phyloP scores from a whole-genome alignment of 2,329 filamentous ascomycete species.

The Xylaria sp. region DNA sequence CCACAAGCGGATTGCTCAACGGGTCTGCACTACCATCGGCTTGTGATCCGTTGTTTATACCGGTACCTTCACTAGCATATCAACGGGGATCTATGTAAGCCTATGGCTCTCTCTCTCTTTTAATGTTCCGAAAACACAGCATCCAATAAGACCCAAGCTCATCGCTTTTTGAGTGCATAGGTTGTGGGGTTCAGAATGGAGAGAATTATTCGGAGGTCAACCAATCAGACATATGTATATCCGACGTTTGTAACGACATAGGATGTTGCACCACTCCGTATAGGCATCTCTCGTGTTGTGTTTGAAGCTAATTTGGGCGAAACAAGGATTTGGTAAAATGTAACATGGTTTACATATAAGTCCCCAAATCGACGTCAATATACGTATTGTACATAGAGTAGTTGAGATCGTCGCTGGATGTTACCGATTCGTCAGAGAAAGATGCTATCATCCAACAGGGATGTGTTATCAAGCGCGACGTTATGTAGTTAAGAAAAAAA shows the following conservation, averaged over 20 bases:
- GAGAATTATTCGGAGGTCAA: background rate
- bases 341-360: background rate
- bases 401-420: background rate
- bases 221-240: slow-evolving; percentile 1
- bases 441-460: background rate
- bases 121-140: background rate
- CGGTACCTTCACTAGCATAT: background rate
- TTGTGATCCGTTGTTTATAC: background rate
- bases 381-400: too few species aligned
- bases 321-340: background rate
- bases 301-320: background rate
- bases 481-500: background rate
- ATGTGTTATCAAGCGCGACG: background rate
- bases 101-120: too few species aligned
- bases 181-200: background rate
- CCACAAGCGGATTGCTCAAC: background rate
- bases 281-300: background rate
- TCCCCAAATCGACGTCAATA: background rate
- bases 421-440: background rate
- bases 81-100: background rate
- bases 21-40: background rate
- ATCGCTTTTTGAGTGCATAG: background rate
- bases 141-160: background rate
- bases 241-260: background rate
- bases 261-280: background rate